Evolutionary conservation across 306 rosid genomes (phyloP).

Genomic region (Medicago truncatula): DNA sequence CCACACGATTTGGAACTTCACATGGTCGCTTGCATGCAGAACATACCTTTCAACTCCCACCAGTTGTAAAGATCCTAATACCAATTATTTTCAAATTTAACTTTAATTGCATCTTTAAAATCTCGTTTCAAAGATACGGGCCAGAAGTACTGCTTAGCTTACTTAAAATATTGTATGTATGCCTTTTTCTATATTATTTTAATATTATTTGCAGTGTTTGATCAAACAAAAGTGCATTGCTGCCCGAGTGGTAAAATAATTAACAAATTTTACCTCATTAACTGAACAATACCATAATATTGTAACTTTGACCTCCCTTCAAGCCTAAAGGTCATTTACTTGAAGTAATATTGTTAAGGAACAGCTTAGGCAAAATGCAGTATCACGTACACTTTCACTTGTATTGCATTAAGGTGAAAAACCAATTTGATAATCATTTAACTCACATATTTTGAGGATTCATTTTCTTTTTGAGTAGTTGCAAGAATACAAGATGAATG

Average conservation of each 20-base stretch:
- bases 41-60: neutral
- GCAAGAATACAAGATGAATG: conserved; percentile 15
- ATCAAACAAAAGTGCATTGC: neutral
- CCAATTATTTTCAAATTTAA: conserved; percentile 30
- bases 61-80: neutral
- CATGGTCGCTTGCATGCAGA: neutral
- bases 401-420: neutral
- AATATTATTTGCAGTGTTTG: neutral
- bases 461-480: conserved; percentile 7
- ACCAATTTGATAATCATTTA: conserved; percentile 5
- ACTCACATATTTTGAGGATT: conserved; percentile 7
- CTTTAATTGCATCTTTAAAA: conserved; percentile 9
- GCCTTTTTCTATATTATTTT: neutral
- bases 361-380: conserved; percentile 2
- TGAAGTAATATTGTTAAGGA: conserved; percentile 13
- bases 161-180: neutral
- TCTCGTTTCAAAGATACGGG: conserved; percentile 1
- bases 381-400: neutral
- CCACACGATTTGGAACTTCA: conserved; percentile 3
- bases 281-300: neutral
- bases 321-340: conserved; percentile 15
- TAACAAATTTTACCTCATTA: neutral
- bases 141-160: neutral
- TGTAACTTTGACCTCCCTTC: conserved; percentile 13
- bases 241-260: neutral